A percentile compares a stretch with the other conserved stretches of the same genome.
Conservation (phyloP, 2,329 filamentous ascomycete genomes). For the Fonsecaea pedrosoi region DNA sequence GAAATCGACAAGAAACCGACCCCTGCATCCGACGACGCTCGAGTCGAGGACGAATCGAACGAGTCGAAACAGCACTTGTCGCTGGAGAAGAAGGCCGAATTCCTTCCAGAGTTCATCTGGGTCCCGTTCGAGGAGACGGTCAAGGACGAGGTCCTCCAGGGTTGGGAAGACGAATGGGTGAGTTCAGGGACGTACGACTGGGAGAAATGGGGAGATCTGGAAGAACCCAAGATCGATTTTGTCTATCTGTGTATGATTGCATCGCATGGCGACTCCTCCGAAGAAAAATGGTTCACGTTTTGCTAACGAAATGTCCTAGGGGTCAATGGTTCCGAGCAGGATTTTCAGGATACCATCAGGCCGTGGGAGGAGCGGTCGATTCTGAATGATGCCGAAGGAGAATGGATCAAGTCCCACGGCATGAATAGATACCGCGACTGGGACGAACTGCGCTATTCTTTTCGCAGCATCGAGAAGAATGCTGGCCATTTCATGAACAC, state of each 20-base stretch:
- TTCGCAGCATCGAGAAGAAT: conserved; percentile 33
- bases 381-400: conserved; percentile 32
- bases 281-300: background rate
- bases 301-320: conserved; percentile 15
- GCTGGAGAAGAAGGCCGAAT: conserved; percentile 30
- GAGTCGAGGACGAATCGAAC: conserved; percentile 16
- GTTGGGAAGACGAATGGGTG: conserved; percentile 36
- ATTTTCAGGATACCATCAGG: conserved; percentile 29
- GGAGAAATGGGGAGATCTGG: conserved; percentile 29
- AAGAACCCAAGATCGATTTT: conserved; percentile 36
- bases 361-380: conserved; percentile 31
- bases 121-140: conserved; percentile 33
- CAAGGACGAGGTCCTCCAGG: conserved; percentile 29
- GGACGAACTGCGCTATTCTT: conserved; percentile 35
- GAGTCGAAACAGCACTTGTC: conserved; percentile 25
- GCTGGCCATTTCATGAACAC: conserved; percentile 32
- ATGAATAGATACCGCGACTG: conserved; percentile 36
- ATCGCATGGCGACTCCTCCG: background rate
- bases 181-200: conserved; percentile 26
- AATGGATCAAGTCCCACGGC: conserved; percentile 34
- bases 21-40: conserved; percentile 3
- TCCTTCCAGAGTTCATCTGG: conserved; percentile 31
- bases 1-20: conserved; percentile 7
- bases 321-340: conserved; percentile 35
- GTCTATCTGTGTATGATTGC: conserved; percentile 32